These are phyloP conservation scores for Leccinum longicurvipes DNA, from an alignment of 768 basidiomycete genomes.

Conservation along the genomic window DNA sequence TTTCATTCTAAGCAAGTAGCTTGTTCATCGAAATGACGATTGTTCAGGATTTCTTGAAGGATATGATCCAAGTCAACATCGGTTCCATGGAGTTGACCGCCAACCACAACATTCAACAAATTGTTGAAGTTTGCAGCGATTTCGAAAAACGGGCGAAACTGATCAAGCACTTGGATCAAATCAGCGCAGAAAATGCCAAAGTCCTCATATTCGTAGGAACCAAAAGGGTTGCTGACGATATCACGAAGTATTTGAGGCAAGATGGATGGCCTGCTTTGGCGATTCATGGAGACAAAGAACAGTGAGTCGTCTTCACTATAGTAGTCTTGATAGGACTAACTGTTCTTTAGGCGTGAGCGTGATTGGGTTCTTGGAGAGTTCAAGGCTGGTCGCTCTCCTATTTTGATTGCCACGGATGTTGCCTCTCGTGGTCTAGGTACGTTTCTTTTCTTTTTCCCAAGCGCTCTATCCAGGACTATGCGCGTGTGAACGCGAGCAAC, in stretches of 20 bases:
- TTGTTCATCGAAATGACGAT: constrained; percentile 1
- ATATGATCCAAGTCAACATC: constrained; percentile 98
- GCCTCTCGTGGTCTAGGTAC: constrained; percentile 99
- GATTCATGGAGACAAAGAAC: constrained; percentile 99
- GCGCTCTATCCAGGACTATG: constrained; percentile 32
- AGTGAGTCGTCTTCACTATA: constrained; percentile 50
- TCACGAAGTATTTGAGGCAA: constrained; percentile 95
- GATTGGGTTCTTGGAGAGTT: constrained; percentile 99
- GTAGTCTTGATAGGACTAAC: background rate
- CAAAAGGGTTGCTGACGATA: constrained; percentile 96
- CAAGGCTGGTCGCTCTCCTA: constrained; percentile 95
- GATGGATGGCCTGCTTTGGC: constrained; percentile 99
- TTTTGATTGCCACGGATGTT: constrained; percentile 98
- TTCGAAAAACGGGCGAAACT: constrained; percentile 96
- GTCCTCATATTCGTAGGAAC: constrained; percentile 98
- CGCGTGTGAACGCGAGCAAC: constrained; percentile 32
- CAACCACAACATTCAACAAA: constrained; percentile 96
- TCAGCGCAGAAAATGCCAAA: constrained; percentile 95
- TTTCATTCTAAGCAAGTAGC: background rate
- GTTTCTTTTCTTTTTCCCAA: constrained; percentile 46
- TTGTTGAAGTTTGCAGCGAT: constrained; percentile 95
- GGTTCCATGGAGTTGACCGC: constrained; percentile 98
- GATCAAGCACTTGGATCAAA: constrained; percentile 95
- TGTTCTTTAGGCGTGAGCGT: constrained; percentile 74
- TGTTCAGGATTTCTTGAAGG: constrained; percentile 84